Conservation (phyloP, 805 yeast species). For the Metschnikowia reukaufii region DNA sequence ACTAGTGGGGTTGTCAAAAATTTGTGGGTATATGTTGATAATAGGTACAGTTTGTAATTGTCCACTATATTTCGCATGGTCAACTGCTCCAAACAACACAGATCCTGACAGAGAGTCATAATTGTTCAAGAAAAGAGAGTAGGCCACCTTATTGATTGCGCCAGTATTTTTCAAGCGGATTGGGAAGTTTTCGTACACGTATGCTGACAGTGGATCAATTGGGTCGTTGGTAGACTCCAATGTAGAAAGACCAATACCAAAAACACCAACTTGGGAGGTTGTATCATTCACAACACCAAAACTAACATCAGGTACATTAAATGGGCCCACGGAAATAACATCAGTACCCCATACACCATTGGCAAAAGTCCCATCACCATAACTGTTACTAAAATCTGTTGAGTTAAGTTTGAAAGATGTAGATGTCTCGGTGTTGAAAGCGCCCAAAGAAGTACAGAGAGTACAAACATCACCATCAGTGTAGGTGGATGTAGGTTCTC, state of each 20-base stretch:
- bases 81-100: too few species aligned
- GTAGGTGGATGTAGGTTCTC: too few species aligned
- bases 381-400: slow-evolving; percentile 37
- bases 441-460: background rate
- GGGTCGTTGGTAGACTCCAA: slow-evolving; percentile 56
- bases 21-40: slow-evolving; percentile 32
- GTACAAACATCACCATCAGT: too few species aligned
- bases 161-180: slow-evolving; percentile 56
- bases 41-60: slow-evolving; percentile 36
- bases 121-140: too few species aligned
- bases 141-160: too few species aligned
- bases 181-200: slow-evolving; percentile 65
- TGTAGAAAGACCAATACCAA: slow-evolving; percentile 69
- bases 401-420: background rate
- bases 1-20: slow-evolving; percentile 35
- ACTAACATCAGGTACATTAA: slow-evolving; percentile 49
- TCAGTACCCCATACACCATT: slow-evolving; percentile 61
- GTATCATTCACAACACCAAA: too few species aligned
- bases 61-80: slow-evolving; percentile 35
- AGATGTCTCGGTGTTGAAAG: too few species aligned
- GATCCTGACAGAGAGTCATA: too few species aligned
- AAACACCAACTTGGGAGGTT: slow-evolving; percentile 66
- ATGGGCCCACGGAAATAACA: slow-evolving; percentile 49
- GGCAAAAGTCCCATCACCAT: slow-evolving; percentile 50
- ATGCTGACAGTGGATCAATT: slow-evolving; percentile 4